Conservation (phyloP, 1,139 yeast genomes). For the Debaryomyces sp. region DNA sequence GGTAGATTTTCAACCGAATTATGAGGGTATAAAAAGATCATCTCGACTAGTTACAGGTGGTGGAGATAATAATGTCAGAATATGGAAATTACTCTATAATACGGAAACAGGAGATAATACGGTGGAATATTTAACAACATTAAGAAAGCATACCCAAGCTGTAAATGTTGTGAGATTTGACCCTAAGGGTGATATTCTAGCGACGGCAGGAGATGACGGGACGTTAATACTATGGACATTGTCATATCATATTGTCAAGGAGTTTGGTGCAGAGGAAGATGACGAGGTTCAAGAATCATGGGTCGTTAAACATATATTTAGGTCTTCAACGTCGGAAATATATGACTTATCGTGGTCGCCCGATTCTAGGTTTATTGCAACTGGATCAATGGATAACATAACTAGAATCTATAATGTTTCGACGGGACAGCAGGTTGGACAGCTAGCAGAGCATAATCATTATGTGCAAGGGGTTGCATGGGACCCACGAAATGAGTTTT, state of each 20-base stretch:
- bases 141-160: constrained; percentile 89
- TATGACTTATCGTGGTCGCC: constrained; percentile 96
- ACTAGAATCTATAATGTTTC: constrained; percentile 66
- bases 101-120: constrained; percentile 11
- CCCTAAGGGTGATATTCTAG: constrained; percentile 65
- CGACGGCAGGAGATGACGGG: constrained; percentile 96
- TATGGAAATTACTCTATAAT: constrained; percentile 47
- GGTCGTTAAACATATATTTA: constrained; percentile 57
- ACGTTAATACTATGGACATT: constrained; percentile 77
- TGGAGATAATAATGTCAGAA: constrained; percentile 86
- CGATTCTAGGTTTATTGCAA: constrained; percentile 67
- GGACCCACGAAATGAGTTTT: constrained; percentile 81
- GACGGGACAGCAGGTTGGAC: constrained; percentile 61
- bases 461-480: constrained; percentile 95
- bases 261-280: constrained; percentile 57
- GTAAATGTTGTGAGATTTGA: constrained; percentile 88
- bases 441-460: constrained; percentile 75
- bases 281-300: constrained; percentile 71
- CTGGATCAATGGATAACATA: constrained; percentile 90
- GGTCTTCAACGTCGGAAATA: constrained; percentile 72
- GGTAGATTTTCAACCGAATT: constrained; percentile 70
- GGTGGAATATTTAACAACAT: constrained; percentile 67
- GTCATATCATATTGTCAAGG: constrained; percentile 54
- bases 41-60: constrained; percentile 83
- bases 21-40: constrained; percentile 20